phyloP scores from a whole-genome alignment of 2,329 filamentous ascomycete genomes.

The Neonectria hederae region DNA sequence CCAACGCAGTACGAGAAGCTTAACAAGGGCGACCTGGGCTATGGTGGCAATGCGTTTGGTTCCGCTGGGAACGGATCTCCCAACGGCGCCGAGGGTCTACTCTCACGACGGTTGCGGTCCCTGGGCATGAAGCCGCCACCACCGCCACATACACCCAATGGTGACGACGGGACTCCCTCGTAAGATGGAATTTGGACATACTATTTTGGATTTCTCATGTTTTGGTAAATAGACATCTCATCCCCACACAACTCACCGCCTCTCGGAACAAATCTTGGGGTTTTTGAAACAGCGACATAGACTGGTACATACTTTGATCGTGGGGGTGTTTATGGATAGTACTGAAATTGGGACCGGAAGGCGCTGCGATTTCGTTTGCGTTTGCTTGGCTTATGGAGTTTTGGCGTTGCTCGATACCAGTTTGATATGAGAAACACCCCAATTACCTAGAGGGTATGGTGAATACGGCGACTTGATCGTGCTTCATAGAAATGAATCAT shows the following conservation, averaged over 20 bases:
- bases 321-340: conserved; percentile 1
- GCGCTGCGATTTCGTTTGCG: not conserved
- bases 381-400: not conserved
- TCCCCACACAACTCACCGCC: not conserved
- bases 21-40: conserved; percentile 70
- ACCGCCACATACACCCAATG: conserved; percentile 12
- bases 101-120: conserved; percentile 74
- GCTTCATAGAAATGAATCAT: conserved; percentile 6
- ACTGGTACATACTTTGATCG: not conserved
- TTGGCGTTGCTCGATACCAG: conserved; percentile 24
- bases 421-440: not conserved
- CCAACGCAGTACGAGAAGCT: conserved; percentile 70
- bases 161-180: conserved; percentile 14
- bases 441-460: no score
- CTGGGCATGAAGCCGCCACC: conserved; percentile 59
- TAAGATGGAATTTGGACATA: conserved; percentile 1
- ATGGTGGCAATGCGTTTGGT: conserved; percentile 65
- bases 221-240: conserved; percentile 12
- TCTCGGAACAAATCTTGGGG: not conserved
- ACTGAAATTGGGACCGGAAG: not conserved
- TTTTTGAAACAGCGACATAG: conserved; percentile 6
- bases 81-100: conserved; percentile 67
- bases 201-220: not conserved
- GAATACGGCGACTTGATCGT: not conserved
- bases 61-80: conserved; percentile 49